Evolutionary conservation across 768 basidiomycete genomes (phyloP).

Genomic region (Boletus coccyginus): DNA sequence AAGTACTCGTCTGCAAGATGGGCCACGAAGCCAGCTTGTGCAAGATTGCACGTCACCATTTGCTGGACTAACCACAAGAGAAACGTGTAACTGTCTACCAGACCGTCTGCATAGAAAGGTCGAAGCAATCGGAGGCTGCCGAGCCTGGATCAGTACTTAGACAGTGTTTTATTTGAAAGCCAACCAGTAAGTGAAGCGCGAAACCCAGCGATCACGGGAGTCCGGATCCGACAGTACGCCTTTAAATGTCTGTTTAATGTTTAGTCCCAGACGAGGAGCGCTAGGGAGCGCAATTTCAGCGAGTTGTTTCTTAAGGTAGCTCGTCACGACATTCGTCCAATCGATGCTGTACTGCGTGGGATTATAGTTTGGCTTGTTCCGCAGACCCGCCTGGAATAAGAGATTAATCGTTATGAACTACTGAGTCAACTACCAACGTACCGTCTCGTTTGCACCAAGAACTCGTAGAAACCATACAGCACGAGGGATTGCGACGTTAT

Average conservation of each 20-base stretch:
- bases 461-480: slow-evolving; percentile 89
- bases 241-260: slow-evolving; percentile 84
- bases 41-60: slow-evolving; percentile 73
- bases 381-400: slow-evolving; percentile 56
- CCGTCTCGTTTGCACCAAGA: slow-evolving; percentile 85
- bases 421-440: slow-evolving; percentile 26
- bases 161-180: slow-evolving; percentile 2
- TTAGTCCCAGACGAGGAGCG: slow-evolving; percentile 69
- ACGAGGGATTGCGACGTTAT: slow-evolving; percentile 74
- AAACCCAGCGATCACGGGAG: slow-evolving; percentile 71
- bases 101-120: slow-evolving; percentile 75
- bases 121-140: slow-evolving; percentile 66
- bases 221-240: slow-evolving; percentile 73
- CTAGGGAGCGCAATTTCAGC: slow-evolving; percentile 76
- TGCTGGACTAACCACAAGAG: slow-evolving; percentile 78
- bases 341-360: slow-evolving; percentile 82
- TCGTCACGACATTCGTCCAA: slow-evolving; percentile 79
- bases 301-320: slow-evolving; percentile 81
- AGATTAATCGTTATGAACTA: not conserved
- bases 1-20: slow-evolving; percentile 80
- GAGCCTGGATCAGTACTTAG: slow-evolving; percentile 1
- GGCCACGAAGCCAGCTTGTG: slow-evolving; percentile 74
- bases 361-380: slow-evolving; percentile 78
- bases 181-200: slow-evolving; percentile 77
- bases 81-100: slow-evolving; percentile 77